These are phyloP conservation scores for Penicillium capsulatum DNA, from an alignment of 2,329 filamentous ascomycete genomes.

Conservation along the genomic window DNA sequence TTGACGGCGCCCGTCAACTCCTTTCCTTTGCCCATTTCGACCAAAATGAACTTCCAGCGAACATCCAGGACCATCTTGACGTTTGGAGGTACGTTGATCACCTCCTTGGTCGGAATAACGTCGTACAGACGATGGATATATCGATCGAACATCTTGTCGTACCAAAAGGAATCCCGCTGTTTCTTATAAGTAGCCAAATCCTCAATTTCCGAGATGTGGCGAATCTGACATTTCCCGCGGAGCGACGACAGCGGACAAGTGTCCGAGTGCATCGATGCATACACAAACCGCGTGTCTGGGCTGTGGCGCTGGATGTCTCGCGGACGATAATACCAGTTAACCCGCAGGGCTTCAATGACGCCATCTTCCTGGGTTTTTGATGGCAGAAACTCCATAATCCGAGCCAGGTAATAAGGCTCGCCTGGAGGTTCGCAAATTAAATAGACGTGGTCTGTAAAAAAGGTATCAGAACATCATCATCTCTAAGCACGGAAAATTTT, in stretches of 20 bases:
- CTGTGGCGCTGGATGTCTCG: slow-evolving; percentile 92
- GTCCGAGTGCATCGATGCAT: slow-evolving; percentile 98
- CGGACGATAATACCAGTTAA: slow-evolving; percentile 98
- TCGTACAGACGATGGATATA: slow-evolving; percentile 99
- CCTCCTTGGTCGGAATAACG: slow-evolving; percentile 82
- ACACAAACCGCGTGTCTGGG: slow-evolving; percentile 84
- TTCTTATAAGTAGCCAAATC: slow-evolving; percentile 81
- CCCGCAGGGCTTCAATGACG: slow-evolving; percentile 78
- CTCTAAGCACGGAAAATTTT: too few species aligned
- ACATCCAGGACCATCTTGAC: slow-evolving; percentile 96
- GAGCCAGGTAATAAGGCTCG: slow-evolving; percentile 94
- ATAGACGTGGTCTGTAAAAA: slow-evolving; percentile 89
- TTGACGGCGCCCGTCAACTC: slow-evolving; percentile 95
- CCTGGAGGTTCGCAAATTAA: slow-evolving; percentile 95
- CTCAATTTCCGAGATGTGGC: slow-evolving; percentile 79
- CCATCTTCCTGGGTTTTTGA: slow-evolving; percentile 66
- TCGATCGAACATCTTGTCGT: slow-evolving; percentile 93
- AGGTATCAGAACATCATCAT: too few species aligned
- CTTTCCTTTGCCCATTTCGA: slow-evolving; percentile 89
- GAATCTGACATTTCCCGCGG: slow-evolving; percentile 87
- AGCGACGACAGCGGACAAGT: slow-evolving; percentile 86
- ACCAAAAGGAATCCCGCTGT: slow-evolving; percentile 86
- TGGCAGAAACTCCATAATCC: slow-evolving; percentile 97
- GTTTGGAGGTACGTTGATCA: slow-evolving; percentile 92
- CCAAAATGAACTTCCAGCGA: slow-evolving; percentile 92